These are phyloP conservation scores for Cercospora nicotianae DNA, from an alignment of 2,329 filamentous ascomycete species.

Conservation along the genomic window DNA sequence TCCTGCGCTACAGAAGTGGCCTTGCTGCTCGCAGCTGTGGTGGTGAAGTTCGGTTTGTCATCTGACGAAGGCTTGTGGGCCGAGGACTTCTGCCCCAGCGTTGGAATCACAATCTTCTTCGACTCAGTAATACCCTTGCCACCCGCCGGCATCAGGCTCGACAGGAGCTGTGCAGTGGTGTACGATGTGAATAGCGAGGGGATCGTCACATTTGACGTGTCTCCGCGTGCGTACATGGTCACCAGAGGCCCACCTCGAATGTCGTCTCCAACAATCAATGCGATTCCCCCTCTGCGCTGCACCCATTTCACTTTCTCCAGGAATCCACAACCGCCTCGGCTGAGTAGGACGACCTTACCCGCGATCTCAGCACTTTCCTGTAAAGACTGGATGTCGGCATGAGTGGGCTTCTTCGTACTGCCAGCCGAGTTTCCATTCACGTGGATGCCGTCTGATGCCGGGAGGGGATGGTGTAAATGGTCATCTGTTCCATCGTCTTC, in stretches of 20 bases:
- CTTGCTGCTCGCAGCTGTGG: slow-evolving; percentile 27
- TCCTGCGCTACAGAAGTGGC: slow-evolving; percentile 22
- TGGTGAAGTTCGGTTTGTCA: slow-evolving; percentile 35
- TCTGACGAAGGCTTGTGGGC: slow-evolving; percentile 16
- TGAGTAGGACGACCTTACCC: slow-evolving; percentile 88
- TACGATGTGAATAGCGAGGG: slow-evolving; percentile 92
- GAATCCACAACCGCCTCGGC: slow-evolving; percentile 92
- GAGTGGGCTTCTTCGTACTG: slow-evolving; percentile 45
- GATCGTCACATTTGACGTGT: slow-evolving; percentile 92
- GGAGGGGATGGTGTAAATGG: slow-evolving; percentile 66
- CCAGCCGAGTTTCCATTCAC: slow-evolving; percentile 38
- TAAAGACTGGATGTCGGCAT: slow-evolving; percentile 87
- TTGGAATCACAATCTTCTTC: slow-evolving; percentile 49
- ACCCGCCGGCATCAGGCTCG: slow-evolving; percentile 76
- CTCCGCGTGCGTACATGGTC: slow-evolving; percentile 97
- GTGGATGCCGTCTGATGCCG: slow-evolving; percentile 45
- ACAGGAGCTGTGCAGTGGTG: slow-evolving; percentile 89
- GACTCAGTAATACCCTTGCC: slow-evolving; percentile 45
- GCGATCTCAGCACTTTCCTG: slow-evolving; percentile 90
- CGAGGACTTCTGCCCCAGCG: slow-evolving; percentile 24
- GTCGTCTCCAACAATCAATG: slow-evolving; percentile 91
- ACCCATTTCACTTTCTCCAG: slow-evolving; percentile 97
- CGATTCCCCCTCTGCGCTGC: slow-evolving; percentile 83
- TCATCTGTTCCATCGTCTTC: slow-evolving; percentile 80
- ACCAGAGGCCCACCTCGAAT: slow-evolving; percentile 84